phyloP scores from a whole-genome alignment of 2,329 filamentous ascomycete genomes.

The Diplodia seriata region DNA sequence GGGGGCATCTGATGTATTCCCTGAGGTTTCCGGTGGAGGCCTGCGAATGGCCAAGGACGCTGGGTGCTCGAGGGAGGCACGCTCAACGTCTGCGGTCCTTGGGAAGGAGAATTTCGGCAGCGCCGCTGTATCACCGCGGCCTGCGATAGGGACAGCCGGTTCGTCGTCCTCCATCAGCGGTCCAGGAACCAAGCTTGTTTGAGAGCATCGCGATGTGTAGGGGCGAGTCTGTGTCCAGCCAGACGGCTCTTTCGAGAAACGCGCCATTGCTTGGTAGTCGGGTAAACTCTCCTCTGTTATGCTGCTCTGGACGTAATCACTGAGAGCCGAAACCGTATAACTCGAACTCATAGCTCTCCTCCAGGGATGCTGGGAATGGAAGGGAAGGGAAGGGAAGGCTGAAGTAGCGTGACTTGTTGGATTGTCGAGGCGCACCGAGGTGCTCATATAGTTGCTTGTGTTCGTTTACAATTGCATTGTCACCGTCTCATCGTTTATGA shows the following conservation, averaged over 20 bases:
- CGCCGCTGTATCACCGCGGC: neutral
- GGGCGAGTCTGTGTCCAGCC: constrained; percentile 6
- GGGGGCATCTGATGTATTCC: too few species aligned
- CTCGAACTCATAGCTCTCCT: neutral
- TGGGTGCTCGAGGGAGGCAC: neutral
- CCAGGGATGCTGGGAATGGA: neutral
- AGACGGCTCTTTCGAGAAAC: neutral
- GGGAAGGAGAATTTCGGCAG: neutral
- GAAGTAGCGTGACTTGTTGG: neutral
- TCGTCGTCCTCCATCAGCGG: neutral
- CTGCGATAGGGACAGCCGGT: neutral
- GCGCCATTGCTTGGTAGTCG: neutral
- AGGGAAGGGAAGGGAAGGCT: too few species aligned
- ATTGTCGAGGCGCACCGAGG: too few species aligned
- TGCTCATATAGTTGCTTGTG: too few species aligned
- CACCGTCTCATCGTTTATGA: too few species aligned
- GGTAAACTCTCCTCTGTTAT: neutral
- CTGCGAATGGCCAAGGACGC: neutral
- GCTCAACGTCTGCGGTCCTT: neutral
- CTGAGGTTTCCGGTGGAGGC: neutral
- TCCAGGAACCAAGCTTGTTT: neutral
- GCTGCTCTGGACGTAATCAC: constrained; percentile 2
- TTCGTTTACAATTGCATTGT: too few species aligned
- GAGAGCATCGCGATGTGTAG: neutral
- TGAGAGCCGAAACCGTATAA: neutral